Base-by-base conservation (phyloP, 768 basidiomycete genomes). In the Boletellus ananas region DNA sequence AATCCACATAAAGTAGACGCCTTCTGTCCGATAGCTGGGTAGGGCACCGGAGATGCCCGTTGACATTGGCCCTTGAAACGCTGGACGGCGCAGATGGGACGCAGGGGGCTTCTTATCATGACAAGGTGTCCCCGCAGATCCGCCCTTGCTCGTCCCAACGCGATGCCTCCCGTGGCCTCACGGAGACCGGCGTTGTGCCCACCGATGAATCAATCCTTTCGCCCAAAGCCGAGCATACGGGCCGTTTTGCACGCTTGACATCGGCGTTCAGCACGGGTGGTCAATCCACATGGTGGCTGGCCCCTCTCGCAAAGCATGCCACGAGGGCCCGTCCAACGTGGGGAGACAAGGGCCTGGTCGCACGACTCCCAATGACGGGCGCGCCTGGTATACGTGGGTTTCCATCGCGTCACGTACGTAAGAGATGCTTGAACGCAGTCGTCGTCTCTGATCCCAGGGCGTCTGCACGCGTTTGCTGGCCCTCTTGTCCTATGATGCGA, bases 271-370 rank as follows among this genome's bases (percentile, higher is more conserved):
- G 47, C 45, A 25, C 7, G 23, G 23, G 23, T 25, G 23, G 23
- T 25, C 5, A 25, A n/a, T 43, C 13, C 20, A 18, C 43, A 35
- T 50, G 46, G 53, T 18, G 14, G 14, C 38, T 47, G 49, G 31
- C 18, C 43, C 47, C 41, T 34, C 21, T 45, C 21, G 27, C 34
- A 14, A 39, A 54, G 23, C 5, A 5, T 25, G 7, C 23, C 23
- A 25, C 23, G 7, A 25, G 55, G 52, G 46, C 4, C 47, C 45
- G 34, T 52, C 46, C 6, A 47, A 52, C 61, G 52, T 58, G 61
- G 50, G 54, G 58, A 58, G 49, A 50, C 17, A 21, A 23, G 23
- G 42, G 34, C 33, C 43, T 35, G 29, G 41, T 38, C 49, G 36
- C 34, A 49, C 49, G 17, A n/a, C 33, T 38, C 43, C 38, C 45